These are phyloP conservation scores for Hygrophorus pudorinus DNA, from an alignment of 768 basidiomycete genomes.

Conservation along the genomic window DNA sequence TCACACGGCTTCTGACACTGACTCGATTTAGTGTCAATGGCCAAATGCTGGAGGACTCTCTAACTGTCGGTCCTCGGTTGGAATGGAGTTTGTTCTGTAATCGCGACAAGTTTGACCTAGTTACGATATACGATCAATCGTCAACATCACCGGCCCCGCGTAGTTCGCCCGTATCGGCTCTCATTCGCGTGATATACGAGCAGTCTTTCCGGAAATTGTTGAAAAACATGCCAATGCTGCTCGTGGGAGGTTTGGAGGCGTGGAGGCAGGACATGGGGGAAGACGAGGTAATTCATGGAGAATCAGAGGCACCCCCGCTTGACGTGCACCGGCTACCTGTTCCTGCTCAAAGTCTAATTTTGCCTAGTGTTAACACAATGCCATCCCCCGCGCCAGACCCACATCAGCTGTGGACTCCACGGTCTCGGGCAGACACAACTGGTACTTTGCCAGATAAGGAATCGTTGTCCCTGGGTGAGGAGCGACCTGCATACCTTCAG, in stretches of 20 bases:
- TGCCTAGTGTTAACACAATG: background rate
- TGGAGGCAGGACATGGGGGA: conserved; percentile 61
- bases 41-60: conserved; percentile 59
- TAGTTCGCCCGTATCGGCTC: conserved; percentile 39
- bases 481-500: background rate
- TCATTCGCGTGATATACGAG: conserved; percentile 65
- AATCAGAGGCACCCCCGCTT: background rate
- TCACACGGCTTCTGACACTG: background rate
- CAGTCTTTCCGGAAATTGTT: conserved; percentile 62
- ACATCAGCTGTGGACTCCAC: conserved; percentile 5
- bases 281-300: conserved; percentile 7
- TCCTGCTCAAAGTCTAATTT: background rate
- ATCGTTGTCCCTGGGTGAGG: background rate
- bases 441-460: background rate
- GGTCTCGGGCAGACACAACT: background rate
- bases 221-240: conserved; percentile 68
- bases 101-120: conserved; percentile 81
- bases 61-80: conserved; percentile 56
- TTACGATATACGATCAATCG: conserved; percentile 73
- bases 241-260: conserved; percentile 76
- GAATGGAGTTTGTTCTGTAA: conserved; percentile 74
- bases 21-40: conserved; percentile 46
- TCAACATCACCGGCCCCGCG: conserved; percentile 35
- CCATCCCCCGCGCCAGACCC: background rate
- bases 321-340: background rate